Evolutionary conservation across 2,329 filamentous ascomycete species (phyloP).

Genomic region (Calonectria leucothoes): DNA sequence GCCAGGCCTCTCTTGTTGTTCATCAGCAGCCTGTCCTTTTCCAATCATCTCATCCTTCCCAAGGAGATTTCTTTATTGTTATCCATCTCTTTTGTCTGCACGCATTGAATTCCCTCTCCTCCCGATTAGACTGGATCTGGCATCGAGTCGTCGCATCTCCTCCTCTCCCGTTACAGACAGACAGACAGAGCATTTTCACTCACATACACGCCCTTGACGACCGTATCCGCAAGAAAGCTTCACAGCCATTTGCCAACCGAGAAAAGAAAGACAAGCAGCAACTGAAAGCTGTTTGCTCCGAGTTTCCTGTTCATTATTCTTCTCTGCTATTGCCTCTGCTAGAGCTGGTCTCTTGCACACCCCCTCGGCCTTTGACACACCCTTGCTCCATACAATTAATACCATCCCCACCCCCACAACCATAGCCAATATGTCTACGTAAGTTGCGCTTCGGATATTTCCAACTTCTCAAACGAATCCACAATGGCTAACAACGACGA

Average conservation of each 20-base stretch:
- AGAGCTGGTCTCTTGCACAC: slow-evolving; percentile 40
- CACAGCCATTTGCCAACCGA: neutral
- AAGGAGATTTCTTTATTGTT: slow-evolving; percentile 13
- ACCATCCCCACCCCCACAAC: slow-evolving; percentile 16
- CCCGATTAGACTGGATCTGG: slow-evolving; percentile 32
- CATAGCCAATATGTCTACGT: slow-evolving; percentile 49
- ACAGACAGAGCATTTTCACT: no score
- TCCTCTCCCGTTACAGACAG: neutral
- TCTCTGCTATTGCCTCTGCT: slow-evolving; percentile 22
- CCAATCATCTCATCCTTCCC: slow-evolving; percentile 35
- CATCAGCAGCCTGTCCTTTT: slow-evolving; percentile 41
- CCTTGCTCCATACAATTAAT: slow-evolving; percentile 27
- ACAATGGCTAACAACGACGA: slow-evolving; percentile 37
- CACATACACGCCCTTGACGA: neutral
- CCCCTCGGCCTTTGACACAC: slow-evolving; percentile 24
- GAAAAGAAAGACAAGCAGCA: neutral
- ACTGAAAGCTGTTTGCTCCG: slow-evolving; percentile 2
- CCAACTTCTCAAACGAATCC: neutral
- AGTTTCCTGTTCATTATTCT: slow-evolving; percentile 19
- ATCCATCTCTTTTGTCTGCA: slow-evolving; percentile 11
- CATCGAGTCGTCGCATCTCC: slow-evolving; percentile 28
- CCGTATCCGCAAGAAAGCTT: neutral
- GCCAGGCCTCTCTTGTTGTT: slow-evolving; percentile 30
- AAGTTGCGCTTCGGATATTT: slow-evolving; percentile 33
- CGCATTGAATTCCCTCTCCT: slow-evolving; percentile 11